These are phyloP conservation scores for Neurospora intermedia DNA, from an alignment of 495 filamentous ascomycete species.

Conservation along the genomic window DNA sequence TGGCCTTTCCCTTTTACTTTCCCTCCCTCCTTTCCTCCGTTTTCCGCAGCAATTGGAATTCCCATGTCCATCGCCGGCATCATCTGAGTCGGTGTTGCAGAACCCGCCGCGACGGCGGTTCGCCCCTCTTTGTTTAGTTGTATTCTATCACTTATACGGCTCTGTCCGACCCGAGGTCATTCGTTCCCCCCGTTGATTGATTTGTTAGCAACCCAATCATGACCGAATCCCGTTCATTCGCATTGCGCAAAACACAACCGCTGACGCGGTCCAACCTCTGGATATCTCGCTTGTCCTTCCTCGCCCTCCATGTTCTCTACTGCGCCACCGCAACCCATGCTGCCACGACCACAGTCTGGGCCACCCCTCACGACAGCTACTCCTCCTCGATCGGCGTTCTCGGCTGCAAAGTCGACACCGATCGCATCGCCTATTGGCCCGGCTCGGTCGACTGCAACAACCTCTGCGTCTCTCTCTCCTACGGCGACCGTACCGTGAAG, in stretches of 20 bases:
- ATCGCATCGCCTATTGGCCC: conserved; percentile 41
- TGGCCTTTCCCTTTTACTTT: not conserved
- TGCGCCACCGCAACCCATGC: conserved; percentile 17
- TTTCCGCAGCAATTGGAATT: not conserved
- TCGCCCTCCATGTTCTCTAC: conserved; percentile 2
- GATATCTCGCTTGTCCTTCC: not conserved
- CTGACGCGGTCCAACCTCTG: not conserved
- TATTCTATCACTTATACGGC: not conserved
- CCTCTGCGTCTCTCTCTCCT: conserved; percentile 34
- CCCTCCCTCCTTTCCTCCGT: not conserved
- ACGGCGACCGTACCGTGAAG: conserved; percentile 30
- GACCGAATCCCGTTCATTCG: not conserved
- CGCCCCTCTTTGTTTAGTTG: not conserved
- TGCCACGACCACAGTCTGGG: conserved; percentile 31
- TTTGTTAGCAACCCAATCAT: not conserved
- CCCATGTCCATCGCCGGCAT: not conserved
- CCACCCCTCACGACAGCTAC: conserved; percentile 40
- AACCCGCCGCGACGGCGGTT: not conserved
- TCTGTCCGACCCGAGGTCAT: not conserved
- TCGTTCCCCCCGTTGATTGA: not conserved
- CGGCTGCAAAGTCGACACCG: conserved; percentile 38
- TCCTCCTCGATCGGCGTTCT: conserved; percentile 39
- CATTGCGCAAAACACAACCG: not conserved
- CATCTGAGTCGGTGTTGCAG: not conserved
- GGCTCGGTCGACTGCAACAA: conserved; percentile 35